A percentile compares a stretch with the other conserved stretches of the same genome.
These are phyloP conservation scores for Chaetomium cochliodes DNA, from an alignment of 495 filamentous ascomycete genomes.

Conservation along the genomic window DNA sequence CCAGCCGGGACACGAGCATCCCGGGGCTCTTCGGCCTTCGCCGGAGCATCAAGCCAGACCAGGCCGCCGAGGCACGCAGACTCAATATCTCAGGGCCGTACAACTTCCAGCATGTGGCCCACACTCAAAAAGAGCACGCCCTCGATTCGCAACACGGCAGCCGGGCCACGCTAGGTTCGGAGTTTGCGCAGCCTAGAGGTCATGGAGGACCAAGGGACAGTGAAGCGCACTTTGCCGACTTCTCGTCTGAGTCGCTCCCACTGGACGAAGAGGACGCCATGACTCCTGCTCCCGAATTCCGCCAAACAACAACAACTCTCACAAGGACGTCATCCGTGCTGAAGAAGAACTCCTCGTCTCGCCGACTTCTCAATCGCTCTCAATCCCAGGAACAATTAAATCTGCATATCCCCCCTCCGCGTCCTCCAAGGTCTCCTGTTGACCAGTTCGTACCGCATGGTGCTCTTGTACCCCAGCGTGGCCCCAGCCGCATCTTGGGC, in stretches of 20 bases:
- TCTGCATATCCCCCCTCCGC: constrained; percentile 41
- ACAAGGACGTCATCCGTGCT: constrained; percentile 27
- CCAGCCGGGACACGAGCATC: constrained; percentile 42
- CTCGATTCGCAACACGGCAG: constrained; percentile 56
- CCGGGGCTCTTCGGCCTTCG: constrained; percentile 46
- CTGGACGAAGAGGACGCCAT: constrained; percentile 34
- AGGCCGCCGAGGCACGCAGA: constrained; percentile 37
- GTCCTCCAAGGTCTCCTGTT: constrained; percentile 49
- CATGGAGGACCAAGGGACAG: constrained; percentile 60
- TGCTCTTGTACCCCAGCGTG: constrained; percentile 44
- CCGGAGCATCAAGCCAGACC: constrained; percentile 37
- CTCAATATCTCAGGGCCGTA: constrained; percentile 74
- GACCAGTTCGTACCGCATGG: constrained; percentile 34
- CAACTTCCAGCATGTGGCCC: constrained; percentile 84
- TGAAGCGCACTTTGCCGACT: constrained; percentile 63
- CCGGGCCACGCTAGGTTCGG: constrained; percentile 61
- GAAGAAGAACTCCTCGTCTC: constrained; percentile 31
- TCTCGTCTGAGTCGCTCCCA: constrained; percentile 54
- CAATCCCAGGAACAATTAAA: constrained; percentile 51
- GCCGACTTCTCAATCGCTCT: constrained; percentile 39
- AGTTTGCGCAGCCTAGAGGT: constrained; percentile 64
- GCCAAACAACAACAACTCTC: constrained; percentile 17
- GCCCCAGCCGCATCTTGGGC: constrained; percentile 49
- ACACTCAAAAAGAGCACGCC: constrained; percentile 66
- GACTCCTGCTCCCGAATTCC: constrained; percentile 5